Base-by-base conservation (phyloP, 768 basidiomycete genomes). In the Lyophyllum semitale region DNA sequence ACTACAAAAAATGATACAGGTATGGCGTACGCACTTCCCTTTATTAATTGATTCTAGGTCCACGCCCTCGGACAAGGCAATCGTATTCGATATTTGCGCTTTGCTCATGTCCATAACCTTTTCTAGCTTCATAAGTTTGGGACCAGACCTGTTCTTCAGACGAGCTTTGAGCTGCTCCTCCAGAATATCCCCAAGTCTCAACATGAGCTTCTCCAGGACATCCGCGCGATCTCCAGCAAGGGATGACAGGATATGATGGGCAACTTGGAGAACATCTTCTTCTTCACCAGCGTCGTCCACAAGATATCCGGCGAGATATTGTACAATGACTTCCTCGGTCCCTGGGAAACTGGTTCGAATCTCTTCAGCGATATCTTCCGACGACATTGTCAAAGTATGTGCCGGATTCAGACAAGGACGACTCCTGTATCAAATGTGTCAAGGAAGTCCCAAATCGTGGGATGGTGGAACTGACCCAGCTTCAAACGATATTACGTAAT, bases 41-140 rank as follows among this genome's bases (percentile, higher is more conserved):
- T 95, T 95, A 74, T 93, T 94, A 51, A 93, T 92, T 35, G 90
- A 91, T 71, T 93, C 92, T 50, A 95, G 76, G 69, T 95, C 93
- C 35, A 95, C 91, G 13, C 91, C 91, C 59, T 93, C 90, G 0
- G 83, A 77, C 45, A 95, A 74, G 4, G 84, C 88, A 59, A 93
- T 88, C 7, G 92, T 93, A 54, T 73, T 88, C 26, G 90, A 92
- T 68, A 93, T 84, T 45, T 85, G 81, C 2, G 85, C 73, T 71
- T 90, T 91, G 76, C 89, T 91, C 82, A 95, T 87, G 63, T 94
- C 88, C 83, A 94, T 84, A 50, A 92, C 88, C 69, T 87, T 89
- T 71, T 94, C 93, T 57, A 94, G 72, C 66, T 91, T 88, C 64
- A 84, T 79, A 44, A 92, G 66, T 62, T 84, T 88, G 13, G 85